Conservation (phyloP, 768 basidiomycete species). For the Obba rivulosa region DNA sequence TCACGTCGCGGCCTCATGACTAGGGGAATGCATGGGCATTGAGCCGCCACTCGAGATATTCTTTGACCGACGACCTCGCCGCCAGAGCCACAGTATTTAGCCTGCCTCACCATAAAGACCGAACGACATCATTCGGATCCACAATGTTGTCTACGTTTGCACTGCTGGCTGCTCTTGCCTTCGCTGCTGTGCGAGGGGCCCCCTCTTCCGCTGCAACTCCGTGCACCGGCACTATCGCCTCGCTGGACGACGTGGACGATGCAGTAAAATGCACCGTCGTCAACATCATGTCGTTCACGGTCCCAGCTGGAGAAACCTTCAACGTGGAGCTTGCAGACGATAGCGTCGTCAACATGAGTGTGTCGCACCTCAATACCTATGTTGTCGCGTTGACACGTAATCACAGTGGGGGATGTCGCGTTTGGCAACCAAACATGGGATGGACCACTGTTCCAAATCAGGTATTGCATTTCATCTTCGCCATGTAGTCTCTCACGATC, state of each 20-base stretch:
- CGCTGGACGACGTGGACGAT: constrained; percentile 41
- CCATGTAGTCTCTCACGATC: constrained; percentile 6
- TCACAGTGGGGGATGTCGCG: constrained; percentile 47
- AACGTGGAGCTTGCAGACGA: constrained; percentile 39
- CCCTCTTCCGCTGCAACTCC: constrained; percentile 2
- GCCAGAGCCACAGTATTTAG: too few species aligned
- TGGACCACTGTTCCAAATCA: constrained; percentile 50
- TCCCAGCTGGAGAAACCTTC: constrained; percentile 48
- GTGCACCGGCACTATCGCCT: constrained; percentile 52
- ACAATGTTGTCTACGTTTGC: constrained; percentile 8
- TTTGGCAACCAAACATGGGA: constrained; percentile 50
- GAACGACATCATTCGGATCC: neutral
- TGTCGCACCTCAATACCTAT: constrained; percentile 18
- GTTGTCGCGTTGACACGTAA: constrained; percentile 6
- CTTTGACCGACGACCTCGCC: too few species aligned
- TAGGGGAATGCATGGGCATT: too few species aligned
- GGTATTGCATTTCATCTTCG: constrained; percentile 23
- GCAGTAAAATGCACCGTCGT: constrained; percentile 56
- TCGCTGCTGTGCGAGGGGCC: constrained; percentile 2
- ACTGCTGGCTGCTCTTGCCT: constrained; percentile 7
- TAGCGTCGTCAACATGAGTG: constrained; percentile 56
- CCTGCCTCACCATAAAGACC: too few species aligned
- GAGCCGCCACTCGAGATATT: too few species aligned
- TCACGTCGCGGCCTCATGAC: too few species aligned
- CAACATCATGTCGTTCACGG: constrained; percentile 51